Evolutionary conservation across 2,329 filamentous ascomycete genomes (phyloP).

Genomic region (Atkinsonella hypoxylon): DNA sequence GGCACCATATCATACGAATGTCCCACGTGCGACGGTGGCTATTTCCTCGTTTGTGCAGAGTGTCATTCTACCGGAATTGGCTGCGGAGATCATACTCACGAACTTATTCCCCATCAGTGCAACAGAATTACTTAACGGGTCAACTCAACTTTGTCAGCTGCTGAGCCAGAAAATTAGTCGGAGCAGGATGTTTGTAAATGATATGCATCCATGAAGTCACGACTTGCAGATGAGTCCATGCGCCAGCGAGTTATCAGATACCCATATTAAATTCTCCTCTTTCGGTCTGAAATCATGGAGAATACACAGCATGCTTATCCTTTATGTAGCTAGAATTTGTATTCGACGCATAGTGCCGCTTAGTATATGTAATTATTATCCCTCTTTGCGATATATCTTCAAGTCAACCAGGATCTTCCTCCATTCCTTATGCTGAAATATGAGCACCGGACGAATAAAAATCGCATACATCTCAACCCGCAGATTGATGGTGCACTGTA

Average conservation of each 20-base stretch:
- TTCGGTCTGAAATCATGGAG: neutral
- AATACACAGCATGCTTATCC: neutral
- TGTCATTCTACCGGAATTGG: conserved; percentile 2
- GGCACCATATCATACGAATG: conserved; percentile 4
- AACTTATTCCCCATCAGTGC: conserved; percentile 1
- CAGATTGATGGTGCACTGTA: too few relatives aligned
- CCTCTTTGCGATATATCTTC: too few relatives aligned
- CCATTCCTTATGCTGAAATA: too few relatives aligned
- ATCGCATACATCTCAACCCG: too few relatives aligned
- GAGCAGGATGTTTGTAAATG: neutral
- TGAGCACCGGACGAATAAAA: too few relatives aligned
- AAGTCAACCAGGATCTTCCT: too few relatives aligned
- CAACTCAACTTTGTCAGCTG: too few relatives aligned
- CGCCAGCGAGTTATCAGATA: neutral
- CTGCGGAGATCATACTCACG: conserved; percentile 4
- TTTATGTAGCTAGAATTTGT: too few relatives aligned
- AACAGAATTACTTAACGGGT: neutral
- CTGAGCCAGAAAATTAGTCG: too few relatives aligned
- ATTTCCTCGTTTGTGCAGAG: conserved; percentile 8
- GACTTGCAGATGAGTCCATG: neutral
- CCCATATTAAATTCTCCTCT: neutral
- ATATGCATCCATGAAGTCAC: neutral
- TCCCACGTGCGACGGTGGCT: conserved; percentile 7
- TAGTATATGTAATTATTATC: too few relatives aligned
- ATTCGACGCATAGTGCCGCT: too few relatives aligned